Percentiles rank a stretch among this genome's conserved stretches.
Conservation (phyloP, 163 green algal species). For the Trebouxia gelatinosa region DNA sequence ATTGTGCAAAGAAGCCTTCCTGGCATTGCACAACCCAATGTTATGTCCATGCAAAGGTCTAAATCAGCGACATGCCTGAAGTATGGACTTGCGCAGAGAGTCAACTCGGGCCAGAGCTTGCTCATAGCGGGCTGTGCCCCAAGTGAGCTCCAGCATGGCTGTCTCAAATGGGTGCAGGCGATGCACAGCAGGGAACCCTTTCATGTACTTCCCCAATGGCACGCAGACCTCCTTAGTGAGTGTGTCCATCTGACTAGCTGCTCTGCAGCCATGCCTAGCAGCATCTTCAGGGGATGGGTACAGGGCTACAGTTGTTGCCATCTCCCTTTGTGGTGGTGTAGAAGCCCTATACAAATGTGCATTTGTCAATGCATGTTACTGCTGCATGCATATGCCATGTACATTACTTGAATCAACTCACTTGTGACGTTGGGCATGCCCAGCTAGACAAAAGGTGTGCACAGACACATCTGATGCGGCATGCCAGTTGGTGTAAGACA, state of each 20-base stretch:
- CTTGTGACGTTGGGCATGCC: too few relatives aligned
- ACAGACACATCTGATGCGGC: too few relatives aligned
- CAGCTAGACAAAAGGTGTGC: too few relatives aligned
- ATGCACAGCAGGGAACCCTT: constrained; percentile 65
- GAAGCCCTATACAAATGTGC: too few relatives aligned
- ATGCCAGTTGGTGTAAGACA: too few relatives aligned
- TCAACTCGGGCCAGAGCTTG: constrained; percentile 53
- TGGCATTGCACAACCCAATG: background rate
- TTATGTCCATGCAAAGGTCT: background rate
- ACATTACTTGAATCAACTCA: too few relatives aligned
- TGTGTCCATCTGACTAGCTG: constrained; percentile 79
- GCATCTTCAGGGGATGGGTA: too few relatives aligned
- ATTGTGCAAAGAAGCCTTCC: background rate
- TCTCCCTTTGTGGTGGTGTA: too few relatives aligned
- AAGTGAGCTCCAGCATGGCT: constrained; percentile 89
- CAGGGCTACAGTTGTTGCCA: too few relatives aligned
- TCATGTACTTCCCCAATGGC: constrained; percentile 67
- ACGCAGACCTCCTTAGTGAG: constrained; percentile 83
- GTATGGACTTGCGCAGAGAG: constrained; percentile 64
- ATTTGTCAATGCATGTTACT: too few relatives aligned
- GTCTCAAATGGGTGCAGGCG: constrained; percentile 91
- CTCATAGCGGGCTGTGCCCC: constrained; percentile 70
- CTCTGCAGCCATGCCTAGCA: too few relatives aligned
- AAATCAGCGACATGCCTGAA: constrained; percentile 47
- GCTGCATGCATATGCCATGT: too few relatives aligned